Evolutionary conservation across 179 eudicot species (phyloP).

Genomic region (Camellia oleifera): DNA sequence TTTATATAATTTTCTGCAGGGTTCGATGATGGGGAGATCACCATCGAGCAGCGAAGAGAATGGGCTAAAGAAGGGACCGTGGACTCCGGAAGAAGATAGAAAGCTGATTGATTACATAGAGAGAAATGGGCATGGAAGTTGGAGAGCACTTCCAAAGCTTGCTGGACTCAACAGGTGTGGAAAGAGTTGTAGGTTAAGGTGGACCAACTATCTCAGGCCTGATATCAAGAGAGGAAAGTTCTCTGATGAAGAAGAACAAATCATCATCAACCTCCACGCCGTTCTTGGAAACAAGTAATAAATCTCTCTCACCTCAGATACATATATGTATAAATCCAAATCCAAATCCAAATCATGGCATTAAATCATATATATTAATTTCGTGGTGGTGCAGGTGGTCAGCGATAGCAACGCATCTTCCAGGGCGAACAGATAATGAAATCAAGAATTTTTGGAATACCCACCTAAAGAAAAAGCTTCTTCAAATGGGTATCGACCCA

Average conservation of each 20-base stretch:
- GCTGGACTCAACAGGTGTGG: constrained; percentile 66
- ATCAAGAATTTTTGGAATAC: constrained; percentile 70
- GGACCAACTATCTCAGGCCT: constrained; percentile 65
- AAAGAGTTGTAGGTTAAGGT: constrained; percentile 63
- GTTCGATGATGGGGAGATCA: constrained; percentile 30
- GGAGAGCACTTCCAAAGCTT: constrained; percentile 67
- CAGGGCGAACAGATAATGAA: constrained; percentile 69
- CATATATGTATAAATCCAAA: too few species aligned
- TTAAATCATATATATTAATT: background rate
- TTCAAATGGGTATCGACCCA: constrained; percentile 72
- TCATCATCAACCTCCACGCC: constrained; percentile 64
- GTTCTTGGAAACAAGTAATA: constrained; percentile 68
- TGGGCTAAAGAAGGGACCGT: constrained; percentile 67
- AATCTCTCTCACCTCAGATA: background rate
- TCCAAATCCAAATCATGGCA: background rate
- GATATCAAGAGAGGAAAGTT: constrained; percentile 64
- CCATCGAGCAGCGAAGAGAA: constrained; percentile 25
- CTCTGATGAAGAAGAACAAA: constrained; percentile 55
- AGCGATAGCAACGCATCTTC: constrained; percentile 62
- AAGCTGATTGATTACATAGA: constrained; percentile 47
- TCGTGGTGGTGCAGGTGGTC: constrained; percentile 45
- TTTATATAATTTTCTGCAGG: constrained; percentile 14
- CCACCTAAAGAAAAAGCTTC: constrained; percentile 49
- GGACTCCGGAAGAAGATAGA: constrained; percentile 67
- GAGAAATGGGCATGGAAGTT: constrained; percentile 57